A percentile compares a stretch with the other conserved stretches of the same genome.
Evolutionary conservation across 176 grass and related monocot species (phyloP).

Genomic region (Rhynchospora pubera): DNA sequence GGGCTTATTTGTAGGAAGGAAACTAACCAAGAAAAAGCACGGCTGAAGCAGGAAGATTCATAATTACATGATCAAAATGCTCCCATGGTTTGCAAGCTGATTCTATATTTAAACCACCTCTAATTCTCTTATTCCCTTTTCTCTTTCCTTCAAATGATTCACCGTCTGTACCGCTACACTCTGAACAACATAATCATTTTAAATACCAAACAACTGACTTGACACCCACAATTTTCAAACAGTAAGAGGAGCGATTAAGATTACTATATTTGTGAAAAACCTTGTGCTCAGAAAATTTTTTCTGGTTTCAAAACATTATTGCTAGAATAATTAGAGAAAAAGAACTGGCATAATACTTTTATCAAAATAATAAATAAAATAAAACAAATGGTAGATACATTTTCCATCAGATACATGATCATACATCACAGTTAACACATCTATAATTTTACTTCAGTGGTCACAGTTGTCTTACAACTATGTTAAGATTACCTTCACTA

Average conservation of each 20-base stretch:
- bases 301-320: conserved; percentile 13
- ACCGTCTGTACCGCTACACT: conserved; percentile 31
- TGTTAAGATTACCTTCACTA: conserved; percentile 47
- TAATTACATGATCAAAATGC: conserved; percentile 80
- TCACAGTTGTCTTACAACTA: background rate
- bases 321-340: conserved; percentile 4
- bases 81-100: conserved; percentile 48
- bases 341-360: background rate
- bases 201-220: background rate
- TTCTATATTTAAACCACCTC: conserved; percentile 26
- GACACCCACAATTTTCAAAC: conserved; percentile 8
- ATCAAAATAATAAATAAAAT: conserved; percentile 5
- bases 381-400: no score
- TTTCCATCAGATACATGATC: no score
- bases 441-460: no score
- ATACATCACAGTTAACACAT: no score
- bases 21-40: conserved; percentile 70
- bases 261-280: background rate
- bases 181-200: conserved; percentile 23
- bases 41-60: conserved; percentile 96
- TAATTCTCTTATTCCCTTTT: conserved; percentile 65
- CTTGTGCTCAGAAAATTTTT: background rate
- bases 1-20: background rate
- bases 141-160: conserved; percentile 36
- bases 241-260: background rate